Evolutionary conservation across 176 grass and related monocot genomes (phyloP).

Genomic region (Oryza brachyantha): DNA sequence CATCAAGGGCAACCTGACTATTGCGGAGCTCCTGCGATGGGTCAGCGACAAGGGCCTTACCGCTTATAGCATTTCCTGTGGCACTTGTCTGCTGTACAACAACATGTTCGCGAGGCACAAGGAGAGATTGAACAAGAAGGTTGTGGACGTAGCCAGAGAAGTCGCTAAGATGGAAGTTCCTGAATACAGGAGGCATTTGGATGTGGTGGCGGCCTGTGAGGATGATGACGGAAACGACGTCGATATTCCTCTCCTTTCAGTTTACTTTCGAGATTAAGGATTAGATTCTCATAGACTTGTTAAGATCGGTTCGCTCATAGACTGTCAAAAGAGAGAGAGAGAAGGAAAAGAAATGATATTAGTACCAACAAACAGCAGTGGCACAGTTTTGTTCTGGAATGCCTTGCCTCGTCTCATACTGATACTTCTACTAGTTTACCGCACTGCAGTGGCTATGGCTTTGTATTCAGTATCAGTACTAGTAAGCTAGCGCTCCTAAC

Average conservation of each 20-base stretch:
- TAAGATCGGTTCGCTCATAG: neutral
- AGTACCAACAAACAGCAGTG: neutral
- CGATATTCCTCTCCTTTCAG: slow-evolving; percentile 56
- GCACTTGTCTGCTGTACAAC: slow-evolving; percentile 60
- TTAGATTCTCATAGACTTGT: too few relatives aligned
- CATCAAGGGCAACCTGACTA: slow-evolving; percentile 54
- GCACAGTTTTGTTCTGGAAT: too few relatives aligned
- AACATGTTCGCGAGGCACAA: slow-evolving; percentile 60
- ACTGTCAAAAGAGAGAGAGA: neutral
- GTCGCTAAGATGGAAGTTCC: slow-evolving; percentile 61
- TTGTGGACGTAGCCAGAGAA: slow-evolving; percentile 51
- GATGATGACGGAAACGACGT: slow-evolving; percentile 58
- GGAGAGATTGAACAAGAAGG: slow-evolving; percentile 56
- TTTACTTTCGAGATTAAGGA: slow-evolving; percentile 61
- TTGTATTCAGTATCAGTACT: too few relatives aligned
- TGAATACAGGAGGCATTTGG: slow-evolving; percentile 51
- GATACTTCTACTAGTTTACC: too few relatives aligned
- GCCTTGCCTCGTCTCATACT: too few relatives aligned
- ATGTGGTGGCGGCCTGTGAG: slow-evolving; percentile 64
- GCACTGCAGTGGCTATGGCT: neutral
- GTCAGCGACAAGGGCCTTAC: slow-evolving; percentile 55
- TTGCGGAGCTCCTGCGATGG: slow-evolving; percentile 58
- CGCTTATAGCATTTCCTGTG: slow-evolving; percentile 64
- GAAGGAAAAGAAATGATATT: neutral
- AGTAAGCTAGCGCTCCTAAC: neutral